Evolutionary conservation across 768 basidiomycete species (phyloP), one percentile per base, ranked within the genome.

Genomic region (Lactarius hatsudake): DNA sequence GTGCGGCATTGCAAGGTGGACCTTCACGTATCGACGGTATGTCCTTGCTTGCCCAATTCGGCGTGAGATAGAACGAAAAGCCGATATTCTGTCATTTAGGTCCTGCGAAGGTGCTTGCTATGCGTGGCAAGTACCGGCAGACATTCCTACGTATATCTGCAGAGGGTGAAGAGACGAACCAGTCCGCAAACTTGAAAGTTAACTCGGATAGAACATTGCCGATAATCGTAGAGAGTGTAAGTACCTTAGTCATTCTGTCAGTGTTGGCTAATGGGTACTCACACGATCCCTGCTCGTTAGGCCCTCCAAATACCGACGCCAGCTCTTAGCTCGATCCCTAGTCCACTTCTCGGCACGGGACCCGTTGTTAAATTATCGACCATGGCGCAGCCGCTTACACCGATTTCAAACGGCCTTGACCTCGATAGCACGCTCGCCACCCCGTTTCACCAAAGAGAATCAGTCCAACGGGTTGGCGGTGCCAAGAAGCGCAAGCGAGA

Each of bases 1-100:
- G 82, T 56, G 77, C 82, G 15, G 79, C 80, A 65, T 79, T 91
- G 28, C 90, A 92, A 74, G 71, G 74, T 0, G 80, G 86, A 30
- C 85, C 89, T 13, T 83, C 86, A 13, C 80, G 88, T 67, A 86
- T 92, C 61, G 90, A 92, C 74, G 90, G 90, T 88, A 62, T 56
- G 72, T 57, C 7, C 8, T 67, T 10, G n/a, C 30, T 59, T 20
- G 20, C 18, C 8, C 2, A 43, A 23, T 32, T n/a, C 6, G 26
- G 20, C 23, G 26, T 7, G 12, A 34, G 3, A 18, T 23, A 2
- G 15, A 34, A 53, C 8, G 40, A 15, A 34, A 59, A 40, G 26
- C n/a, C 18, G 28, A 67, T 51, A 5, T 54, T 38, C 4, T 32
- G 3, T 8, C 32, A 20, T 45, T 20, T 28, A 69, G 68, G 69